A percentile compares a stretch with the other conserved stretches of the same genome.
These are phyloP conservation scores for Hypoxylon sp. DNA, from an alignment of 2,329 filamentous ascomycete genomes.

Conservation along the genomic window DNA sequence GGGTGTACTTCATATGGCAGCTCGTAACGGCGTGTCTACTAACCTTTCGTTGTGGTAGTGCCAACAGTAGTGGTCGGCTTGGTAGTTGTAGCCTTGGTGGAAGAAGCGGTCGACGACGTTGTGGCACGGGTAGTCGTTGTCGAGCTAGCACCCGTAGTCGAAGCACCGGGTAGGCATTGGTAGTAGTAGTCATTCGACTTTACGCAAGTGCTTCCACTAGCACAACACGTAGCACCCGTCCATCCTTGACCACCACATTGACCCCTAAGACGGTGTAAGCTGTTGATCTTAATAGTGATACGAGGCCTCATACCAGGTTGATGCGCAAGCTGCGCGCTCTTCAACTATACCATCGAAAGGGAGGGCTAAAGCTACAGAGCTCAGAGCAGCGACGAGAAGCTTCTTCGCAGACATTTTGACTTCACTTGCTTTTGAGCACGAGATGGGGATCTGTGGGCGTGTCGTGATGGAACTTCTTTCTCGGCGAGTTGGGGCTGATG, in stretches of 20 bases:
- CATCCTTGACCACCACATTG: conserved; percentile 65
- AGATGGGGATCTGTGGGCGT: conserved; percentile 29
- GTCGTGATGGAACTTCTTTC: conserved; percentile 15
- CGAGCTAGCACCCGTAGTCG: conserved; percentile 22
- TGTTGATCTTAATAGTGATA: background rate
- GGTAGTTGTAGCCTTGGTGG: conserved; percentile 51
- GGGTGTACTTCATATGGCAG: background rate
- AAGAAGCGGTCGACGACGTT: conserved; percentile 14
- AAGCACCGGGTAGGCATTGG: conserved; percentile 45
- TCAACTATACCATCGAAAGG: conserved; percentile 56
- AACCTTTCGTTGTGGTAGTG: conserved; percentile 34
- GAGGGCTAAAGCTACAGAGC: conserved; percentile 57
- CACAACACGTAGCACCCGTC: conserved; percentile 62
- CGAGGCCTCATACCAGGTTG: conserved; percentile 52
- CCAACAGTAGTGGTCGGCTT: conserved; percentile 31
- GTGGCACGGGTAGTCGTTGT: conserved; percentile 39
- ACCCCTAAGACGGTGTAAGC: conserved; percentile 43
- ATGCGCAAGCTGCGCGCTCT: conserved; percentile 56
- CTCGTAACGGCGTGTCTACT: background rate
- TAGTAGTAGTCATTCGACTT: conserved; percentile 47
- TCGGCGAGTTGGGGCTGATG: background rate
- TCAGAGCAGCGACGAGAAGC: conserved; percentile 56
- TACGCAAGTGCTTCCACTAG: conserved; percentile 57
- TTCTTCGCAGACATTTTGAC: conserved; percentile 50
- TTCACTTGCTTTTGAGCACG: conserved; percentile 19